These are phyloP conservation scores for Pseudogymnoascus destructans DNA, from an alignment of 2,329 filamentous ascomycete genomes.

Conservation along the genomic window DNA sequence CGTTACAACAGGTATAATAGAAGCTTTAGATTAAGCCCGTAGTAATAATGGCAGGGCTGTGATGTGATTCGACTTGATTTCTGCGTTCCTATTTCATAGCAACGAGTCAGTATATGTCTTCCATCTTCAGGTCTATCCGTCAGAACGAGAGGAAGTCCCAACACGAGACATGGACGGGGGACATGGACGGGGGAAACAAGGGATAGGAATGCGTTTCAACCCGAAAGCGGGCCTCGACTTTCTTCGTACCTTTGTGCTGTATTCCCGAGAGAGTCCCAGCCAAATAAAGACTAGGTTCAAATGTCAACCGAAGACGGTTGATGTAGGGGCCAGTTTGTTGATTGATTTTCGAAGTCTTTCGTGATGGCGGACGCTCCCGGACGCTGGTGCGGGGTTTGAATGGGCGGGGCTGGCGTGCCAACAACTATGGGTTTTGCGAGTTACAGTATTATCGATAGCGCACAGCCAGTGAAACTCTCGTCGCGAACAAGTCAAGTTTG, in stretches of 20 bases:
- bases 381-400: conserved; percentile 6
- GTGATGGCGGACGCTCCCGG: conserved; percentile 5
- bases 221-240: neutral
- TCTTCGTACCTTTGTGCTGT: neutral
- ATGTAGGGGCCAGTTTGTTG: conserved; percentile 4
- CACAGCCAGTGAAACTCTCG: neutral
- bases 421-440: conserved; percentile 4
- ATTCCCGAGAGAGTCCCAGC: neutral
- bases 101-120: neutral
- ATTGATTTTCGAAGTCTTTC: conserved; percentile 3
- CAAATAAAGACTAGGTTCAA: neutral
- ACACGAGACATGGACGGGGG: neutral
- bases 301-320: neutral
- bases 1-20: neutral
- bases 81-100: neutral
- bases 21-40: neutral
- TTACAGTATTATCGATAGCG: conserved; percentile 6
- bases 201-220: neutral
- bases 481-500: neutral
- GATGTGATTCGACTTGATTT: neutral
- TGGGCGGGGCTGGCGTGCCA: conserved; percentile 5
- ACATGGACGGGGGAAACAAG: neutral
- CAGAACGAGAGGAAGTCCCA: neutral
- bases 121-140: neutral
- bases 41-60: neutral